Conservation (phyloP, 2,329 filamentous ascomycete species). For the Emericellopsis cladophorae region DNA sequence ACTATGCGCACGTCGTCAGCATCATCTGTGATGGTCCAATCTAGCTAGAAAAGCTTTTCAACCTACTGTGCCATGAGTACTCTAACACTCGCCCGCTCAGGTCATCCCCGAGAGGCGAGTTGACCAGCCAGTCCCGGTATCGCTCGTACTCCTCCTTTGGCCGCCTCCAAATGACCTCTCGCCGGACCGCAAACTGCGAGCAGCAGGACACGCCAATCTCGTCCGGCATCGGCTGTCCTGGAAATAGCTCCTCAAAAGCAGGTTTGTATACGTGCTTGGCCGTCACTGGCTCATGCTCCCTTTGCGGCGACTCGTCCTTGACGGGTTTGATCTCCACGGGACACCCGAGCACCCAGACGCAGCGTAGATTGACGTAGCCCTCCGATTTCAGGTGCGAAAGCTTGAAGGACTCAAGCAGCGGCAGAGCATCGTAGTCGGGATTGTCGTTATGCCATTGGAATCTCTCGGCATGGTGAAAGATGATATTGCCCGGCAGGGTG, state of each 20-base stretch:
- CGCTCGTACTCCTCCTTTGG: slow-evolving; percentile 39
- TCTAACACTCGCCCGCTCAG: slow-evolving; percentile 49
- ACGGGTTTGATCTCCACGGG: slow-evolving; percentile 30
- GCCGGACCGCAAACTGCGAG: slow-evolving; percentile 51
- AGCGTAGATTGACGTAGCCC: slow-evolving; percentile 50
- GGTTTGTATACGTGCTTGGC: slow-evolving; percentile 27
- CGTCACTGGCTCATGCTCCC: slow-evolving; percentile 16
- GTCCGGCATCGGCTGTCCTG: slow-evolving; percentile 27
- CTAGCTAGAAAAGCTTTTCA: slow-evolving; percentile 4
- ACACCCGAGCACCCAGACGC: slow-evolving; percentile 45
- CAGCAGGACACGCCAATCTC: slow-evolving; percentile 47
- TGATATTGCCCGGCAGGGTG: slow-evolving; percentile 25
- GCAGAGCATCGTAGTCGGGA: slow-evolving; percentile 39
- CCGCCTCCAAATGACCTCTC: slow-evolving; percentile 33
- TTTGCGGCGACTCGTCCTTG: slow-evolving; percentile 21
- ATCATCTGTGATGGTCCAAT: background rate
- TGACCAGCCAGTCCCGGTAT: slow-evolving; percentile 47
- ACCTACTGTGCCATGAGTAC: slow-evolving; percentile 52
- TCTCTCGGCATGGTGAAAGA: slow-evolving; percentile 34
- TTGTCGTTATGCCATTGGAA: slow-evolving; percentile 42
- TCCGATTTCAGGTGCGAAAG: slow-evolving; percentile 34
- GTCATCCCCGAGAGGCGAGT: slow-evolving; percentile 38
- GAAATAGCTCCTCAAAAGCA: slow-evolving; percentile 28
- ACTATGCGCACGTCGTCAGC: slow-evolving; percentile 19
- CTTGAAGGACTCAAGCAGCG: slow-evolving; percentile 32